phyloP scores from a whole-genome alignment of 306 rosid genomes.

The Malus orientalis region DNA sequence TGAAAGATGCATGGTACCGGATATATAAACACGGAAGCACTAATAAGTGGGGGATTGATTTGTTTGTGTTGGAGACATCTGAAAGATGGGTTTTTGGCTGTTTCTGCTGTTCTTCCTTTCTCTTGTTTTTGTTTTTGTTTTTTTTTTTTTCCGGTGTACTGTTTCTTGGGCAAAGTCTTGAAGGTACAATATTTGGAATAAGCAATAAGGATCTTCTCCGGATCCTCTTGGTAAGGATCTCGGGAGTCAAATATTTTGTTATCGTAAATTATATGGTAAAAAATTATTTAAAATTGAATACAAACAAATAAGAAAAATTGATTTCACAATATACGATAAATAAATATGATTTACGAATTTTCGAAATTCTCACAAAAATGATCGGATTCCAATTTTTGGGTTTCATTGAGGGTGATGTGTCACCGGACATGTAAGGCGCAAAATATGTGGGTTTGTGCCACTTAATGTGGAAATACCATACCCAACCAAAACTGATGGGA shows the following conservation, averaged over 20 bases:
- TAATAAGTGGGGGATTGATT: neutral
- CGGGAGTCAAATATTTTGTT: fast-evolving
- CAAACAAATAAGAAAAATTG: too few species aligned
- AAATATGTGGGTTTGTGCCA: slow-evolving; percentile 39
- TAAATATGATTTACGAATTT: fast-evolving
- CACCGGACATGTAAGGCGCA: slow-evolving; percentile 21
- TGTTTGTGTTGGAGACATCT: neutral
- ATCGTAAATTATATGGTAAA: fast-evolving
- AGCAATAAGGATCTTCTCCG: too few species aligned
- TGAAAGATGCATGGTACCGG: neutral
- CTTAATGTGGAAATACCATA: slow-evolving; percentile 17
- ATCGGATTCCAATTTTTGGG: too few species aligned
- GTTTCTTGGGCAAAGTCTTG: neutral
- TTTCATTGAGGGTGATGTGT: neutral
- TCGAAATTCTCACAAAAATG: fast-evolving
- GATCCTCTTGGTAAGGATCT: too few species aligned
- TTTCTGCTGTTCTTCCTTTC: neutral
- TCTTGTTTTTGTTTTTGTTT: neutral
- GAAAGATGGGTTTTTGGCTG: neutral
- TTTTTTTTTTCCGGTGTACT: neutral
- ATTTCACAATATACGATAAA: fast-evolving
- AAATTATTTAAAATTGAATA: too few species aligned
- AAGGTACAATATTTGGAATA: neutral
- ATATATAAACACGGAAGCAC: neutral
- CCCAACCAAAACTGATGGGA: neutral